phyloP scores from a whole-genome alignment of 306 rosid species.

The Argentina anserina region DNA sequence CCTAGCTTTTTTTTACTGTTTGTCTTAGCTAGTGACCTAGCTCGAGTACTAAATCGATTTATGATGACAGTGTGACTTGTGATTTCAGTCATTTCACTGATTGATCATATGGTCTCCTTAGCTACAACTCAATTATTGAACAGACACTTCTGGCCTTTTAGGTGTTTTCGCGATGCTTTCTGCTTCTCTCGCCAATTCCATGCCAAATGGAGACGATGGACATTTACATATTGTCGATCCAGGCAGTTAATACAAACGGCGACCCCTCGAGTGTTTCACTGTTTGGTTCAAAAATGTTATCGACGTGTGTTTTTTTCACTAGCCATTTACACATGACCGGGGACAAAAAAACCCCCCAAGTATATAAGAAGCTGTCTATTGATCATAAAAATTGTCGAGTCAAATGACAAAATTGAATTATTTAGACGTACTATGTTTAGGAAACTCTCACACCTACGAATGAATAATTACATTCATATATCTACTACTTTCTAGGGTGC shows the following conservation, averaged over 20 bases:
- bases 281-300: not conserved
- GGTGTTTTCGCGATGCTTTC: not conserved
- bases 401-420: not conserved
- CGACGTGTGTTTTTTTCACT: too few species aligned
- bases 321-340: not conserved
- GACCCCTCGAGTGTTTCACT: not conserved
- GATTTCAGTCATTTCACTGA: not conserved
- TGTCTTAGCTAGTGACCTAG: not conserved
- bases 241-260: conserved; percentile 6
- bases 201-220: not conserved
- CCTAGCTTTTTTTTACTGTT: not conserved
- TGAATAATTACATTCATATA: not conserved
- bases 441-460: not conserved
- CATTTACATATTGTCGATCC: not conserved
- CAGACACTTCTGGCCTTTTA: not conserved
- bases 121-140: not conserved
- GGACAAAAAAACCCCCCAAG: not conserved
- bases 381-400: not conserved
- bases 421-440: not conserved
- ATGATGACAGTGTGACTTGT: not conserved
- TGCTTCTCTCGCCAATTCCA: not conserved
- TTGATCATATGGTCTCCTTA: not conserved
- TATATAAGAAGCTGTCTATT: not conserved
- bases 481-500: not conserved
- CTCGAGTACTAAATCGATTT: not conserved